Evolutionary conservation across 192 early-diverging fungal genomes (phyloP), one percentile per base, ranked within the genome.

Genomic region (Entomortierella parvispora): DNA sequence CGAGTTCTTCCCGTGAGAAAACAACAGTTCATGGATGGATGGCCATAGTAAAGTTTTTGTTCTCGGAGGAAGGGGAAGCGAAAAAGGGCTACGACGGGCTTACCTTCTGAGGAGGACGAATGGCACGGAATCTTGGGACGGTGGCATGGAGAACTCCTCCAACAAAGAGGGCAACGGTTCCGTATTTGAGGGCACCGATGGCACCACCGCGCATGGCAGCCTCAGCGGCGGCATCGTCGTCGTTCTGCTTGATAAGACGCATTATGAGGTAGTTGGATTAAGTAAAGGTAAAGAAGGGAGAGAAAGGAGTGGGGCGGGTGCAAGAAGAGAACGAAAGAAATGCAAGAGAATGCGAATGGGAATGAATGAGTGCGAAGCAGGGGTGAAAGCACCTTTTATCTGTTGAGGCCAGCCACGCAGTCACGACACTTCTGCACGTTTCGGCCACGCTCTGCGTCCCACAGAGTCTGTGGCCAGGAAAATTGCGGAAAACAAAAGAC

Each of bases 171-270:
- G 74, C 74, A 20, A 77, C 74, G 26, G 65, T 64, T 59, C 60
- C 57, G 61, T 77, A 77, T 54, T 77, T 77, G 65, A 77, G 18
- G 40, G 61, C 66, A 6, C 74, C 74, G 17, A 77, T 77, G 10
- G 59, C 65, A 28, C 74, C 74, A 20, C 74, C 74, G 3, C 61
- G 60, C 74, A 77, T 77, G 42, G 74, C 74, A 53, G 68, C 74
- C 2, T 65, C 49, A 45, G 74, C 74, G 33, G 74, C 74, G 22
- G 49, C 50, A 51, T 77, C 74, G 40, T 68, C 74, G 44, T 48
- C 62, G 58, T 48, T 77, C 51, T 77, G 54, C 48, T 52, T 31
- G 66, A 77, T 77, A 23, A 77, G 48, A 77, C 74, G 74, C 74
- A 77, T 77, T 12, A 42, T 71, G 44, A 31, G 28, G 20, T 53